Percentiles rank a stretch among this genome's conserved stretches.
Evolutionary conservation across 306 rosid genomes (phyloP).

Genomic region (Quercus mongolica): DNA sequence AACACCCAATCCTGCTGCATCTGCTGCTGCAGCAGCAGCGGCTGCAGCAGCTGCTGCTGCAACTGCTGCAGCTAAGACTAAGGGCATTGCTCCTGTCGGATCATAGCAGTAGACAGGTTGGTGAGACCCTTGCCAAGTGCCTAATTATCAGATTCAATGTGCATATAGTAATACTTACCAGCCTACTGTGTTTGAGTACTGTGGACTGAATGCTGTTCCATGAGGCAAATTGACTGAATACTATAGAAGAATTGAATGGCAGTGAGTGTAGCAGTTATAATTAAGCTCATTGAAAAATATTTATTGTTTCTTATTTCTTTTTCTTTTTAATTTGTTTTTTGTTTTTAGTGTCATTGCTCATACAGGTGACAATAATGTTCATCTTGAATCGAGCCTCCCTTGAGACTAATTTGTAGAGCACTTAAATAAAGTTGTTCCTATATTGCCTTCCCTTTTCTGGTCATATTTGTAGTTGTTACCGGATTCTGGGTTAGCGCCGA

Average conservation of each 20-base stretch:
- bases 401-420: background rate
- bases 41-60: constrained; percentile 68
- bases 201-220: constrained; percentile 21
- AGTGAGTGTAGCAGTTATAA: constrained; percentile 20
- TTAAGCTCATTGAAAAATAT: constrained; percentile 7
- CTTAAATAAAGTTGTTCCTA: background rate
- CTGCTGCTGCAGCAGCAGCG: constrained; percentile 60
- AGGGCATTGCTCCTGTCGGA: constrained; percentile 70
- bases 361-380: background rate
- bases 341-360: background rate
- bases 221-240: constrained; percentile 29
- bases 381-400: background rate
- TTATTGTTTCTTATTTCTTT: background rate
- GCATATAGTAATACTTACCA: constrained; percentile 47
- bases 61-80: constrained; percentile 70
- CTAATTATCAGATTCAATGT: constrained; percentile 35
- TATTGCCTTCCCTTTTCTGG: background rate
- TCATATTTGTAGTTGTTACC: too few relatives aligned
- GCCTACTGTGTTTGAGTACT: constrained; percentile 20
- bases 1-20: constrained; percentile 53
- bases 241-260: constrained; percentile 26
- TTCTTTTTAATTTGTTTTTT: background rate
- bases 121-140: constrained; percentile 8
- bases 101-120: constrained; percentile 39
- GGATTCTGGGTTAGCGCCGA: too few relatives aligned